Evolutionary conservation across 202 grass and related monocot species (phyloP).

Genomic region (Setaria italica): DNA sequence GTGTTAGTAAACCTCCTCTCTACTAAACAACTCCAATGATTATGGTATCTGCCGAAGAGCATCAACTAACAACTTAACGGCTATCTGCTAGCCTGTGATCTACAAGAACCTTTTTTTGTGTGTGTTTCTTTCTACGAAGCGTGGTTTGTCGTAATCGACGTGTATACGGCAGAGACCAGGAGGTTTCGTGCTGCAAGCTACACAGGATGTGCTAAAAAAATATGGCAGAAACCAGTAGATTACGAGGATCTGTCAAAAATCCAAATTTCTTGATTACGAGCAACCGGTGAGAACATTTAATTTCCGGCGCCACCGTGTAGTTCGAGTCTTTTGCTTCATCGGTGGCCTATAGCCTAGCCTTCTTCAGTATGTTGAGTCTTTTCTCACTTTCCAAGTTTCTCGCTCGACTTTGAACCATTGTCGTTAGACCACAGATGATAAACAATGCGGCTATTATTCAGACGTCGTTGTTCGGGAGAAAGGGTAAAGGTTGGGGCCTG

Average conservation of each 20-base stretch:
- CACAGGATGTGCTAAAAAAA: background rate
- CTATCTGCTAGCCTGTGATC: background rate
- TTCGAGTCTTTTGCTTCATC: no score
- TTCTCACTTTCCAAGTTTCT: no score
- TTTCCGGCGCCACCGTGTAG: no score
- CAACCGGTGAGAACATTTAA: background rate
- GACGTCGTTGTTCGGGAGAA: background rate
- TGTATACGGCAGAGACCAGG: no score
- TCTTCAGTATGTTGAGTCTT: no score
- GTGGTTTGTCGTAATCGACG: background rate
- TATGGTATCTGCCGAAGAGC: background rate
- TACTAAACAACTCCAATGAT: background rate
- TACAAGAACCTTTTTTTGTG: background rate
- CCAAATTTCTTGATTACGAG: background rate
- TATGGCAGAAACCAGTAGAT: background rate
- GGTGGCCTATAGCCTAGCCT: no score
- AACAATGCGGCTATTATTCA: background rate
- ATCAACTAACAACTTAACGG: background rate
- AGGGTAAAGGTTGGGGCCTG: background rate
- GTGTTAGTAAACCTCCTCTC: constrained; percentile 5
- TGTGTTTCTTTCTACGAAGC: background rate
- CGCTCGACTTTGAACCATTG: no score
- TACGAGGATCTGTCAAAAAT: no score
- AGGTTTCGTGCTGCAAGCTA: background rate
- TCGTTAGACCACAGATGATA: background rate